Evolutionary conservation across 495 filamentous ascomycete genomes (phyloP).

Genomic region (Hapsidospora chrysogenum): DNA sequence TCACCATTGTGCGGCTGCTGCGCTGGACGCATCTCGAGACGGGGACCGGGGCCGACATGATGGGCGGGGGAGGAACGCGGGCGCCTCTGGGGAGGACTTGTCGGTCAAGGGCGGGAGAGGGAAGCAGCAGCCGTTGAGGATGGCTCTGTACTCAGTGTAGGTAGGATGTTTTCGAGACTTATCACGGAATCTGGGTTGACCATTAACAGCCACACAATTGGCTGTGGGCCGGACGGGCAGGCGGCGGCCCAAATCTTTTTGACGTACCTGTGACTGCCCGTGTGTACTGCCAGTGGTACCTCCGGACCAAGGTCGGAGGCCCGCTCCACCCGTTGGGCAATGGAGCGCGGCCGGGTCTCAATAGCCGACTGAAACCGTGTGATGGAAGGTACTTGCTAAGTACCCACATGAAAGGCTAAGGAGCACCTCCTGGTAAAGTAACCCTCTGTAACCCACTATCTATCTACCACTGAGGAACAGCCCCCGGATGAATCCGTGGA

Average conservation of each 20-base stretch:
- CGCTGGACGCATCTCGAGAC: conserved; percentile 3
- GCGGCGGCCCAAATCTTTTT: conserved; percentile 1
- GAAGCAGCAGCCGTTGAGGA: neutral
- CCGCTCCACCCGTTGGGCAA: neutral
- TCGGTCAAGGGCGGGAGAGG: neutral
- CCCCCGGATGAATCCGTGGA: no score
- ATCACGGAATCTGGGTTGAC: neutral
- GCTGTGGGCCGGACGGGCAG: neutral
- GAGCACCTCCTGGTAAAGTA: no score
- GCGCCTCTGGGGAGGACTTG: neutral
- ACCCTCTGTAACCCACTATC: no score
- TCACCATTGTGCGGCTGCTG: neutral
- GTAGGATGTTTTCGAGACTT: no score
- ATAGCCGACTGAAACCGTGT: conserved; percentile 2
- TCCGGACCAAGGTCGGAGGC: conserved; percentile 1
- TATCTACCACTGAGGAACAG: no score
- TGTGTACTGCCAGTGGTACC: neutral
- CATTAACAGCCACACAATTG: neutral
- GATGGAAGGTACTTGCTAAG: conserved; percentile 1
- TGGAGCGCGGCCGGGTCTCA: neutral
- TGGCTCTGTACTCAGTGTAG: no score
- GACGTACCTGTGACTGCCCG: neutral
- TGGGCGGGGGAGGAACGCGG: neutral
- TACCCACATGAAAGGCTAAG: no score
- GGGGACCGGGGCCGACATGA: conserved; percentile 1